phyloP scores from a whole-genome alignment of 2,329 filamentous ascomycete genomes.

The Alternaria sp. region DNA sequence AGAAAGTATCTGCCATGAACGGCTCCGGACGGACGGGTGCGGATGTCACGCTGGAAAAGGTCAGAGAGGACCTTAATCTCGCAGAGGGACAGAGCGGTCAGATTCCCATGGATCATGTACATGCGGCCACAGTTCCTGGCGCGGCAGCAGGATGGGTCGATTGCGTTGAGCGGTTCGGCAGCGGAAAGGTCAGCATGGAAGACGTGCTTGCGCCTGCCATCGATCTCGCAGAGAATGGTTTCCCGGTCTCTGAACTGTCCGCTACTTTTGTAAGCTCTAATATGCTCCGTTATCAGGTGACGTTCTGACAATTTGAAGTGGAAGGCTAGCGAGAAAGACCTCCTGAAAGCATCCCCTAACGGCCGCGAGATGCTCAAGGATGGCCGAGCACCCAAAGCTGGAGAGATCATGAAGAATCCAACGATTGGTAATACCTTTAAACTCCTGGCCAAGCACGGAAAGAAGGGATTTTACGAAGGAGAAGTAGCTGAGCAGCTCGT shows the following conservation, averaged over 20 bases:
- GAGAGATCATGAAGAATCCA: conserved; percentile 90
- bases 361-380: conserved; percentile 85
- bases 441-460: conserved; percentile 78
- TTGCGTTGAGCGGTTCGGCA: conserved; percentile 85
- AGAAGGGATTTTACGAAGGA: conserved; percentile 90
- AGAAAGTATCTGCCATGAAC: conserved; percentile 85
- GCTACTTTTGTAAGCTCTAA: conserved; percentile 67
- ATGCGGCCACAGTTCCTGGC: conserved; percentile 87
- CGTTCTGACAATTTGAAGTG: conserved; percentile 65
- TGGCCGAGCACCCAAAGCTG: conserved; percentile 76
- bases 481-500: conserved; percentile 82
- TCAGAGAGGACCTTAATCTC: conserved; percentile 74
- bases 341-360: conserved; percentile 83
- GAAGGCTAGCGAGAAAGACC: conserved; percentile 67
- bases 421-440: conserved; percentile 83
- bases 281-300: neutral
- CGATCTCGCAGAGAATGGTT: conserved; percentile 84
- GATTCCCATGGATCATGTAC: conserved; percentile 79
- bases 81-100: conserved; percentile 62
- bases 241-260: conserved; percentile 84
- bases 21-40: conserved; percentile 85
- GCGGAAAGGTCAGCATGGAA: conserved; percentile 78
- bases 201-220: conserved; percentile 86
- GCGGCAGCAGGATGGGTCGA: conserved; percentile 95
- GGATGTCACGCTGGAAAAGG: conserved; percentile 72